Percentiles rank a stretch among this genome's conserved stretches.
phyloP scores from a whole-genome alignment of 768 basidiomycete genomes.

The Gelatoporia subvermispora region DNA sequence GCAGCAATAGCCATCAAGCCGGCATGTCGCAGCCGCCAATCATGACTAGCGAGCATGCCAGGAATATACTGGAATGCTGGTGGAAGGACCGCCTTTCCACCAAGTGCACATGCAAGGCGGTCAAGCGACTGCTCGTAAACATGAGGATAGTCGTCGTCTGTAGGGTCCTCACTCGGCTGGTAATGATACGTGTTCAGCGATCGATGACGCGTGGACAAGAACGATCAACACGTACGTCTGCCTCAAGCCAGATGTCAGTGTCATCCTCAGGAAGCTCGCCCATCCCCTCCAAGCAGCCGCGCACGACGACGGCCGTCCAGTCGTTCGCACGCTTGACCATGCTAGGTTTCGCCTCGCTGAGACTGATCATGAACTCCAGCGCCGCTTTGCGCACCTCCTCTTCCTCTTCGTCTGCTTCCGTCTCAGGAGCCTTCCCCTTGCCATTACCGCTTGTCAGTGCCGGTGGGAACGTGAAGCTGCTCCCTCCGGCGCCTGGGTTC shows the following conservation, averaged over 20 bases:
- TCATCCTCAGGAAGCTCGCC: constrained; percentile 66
- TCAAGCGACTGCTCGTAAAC: constrained; percentile 83
- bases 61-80: constrained; percentile 81
- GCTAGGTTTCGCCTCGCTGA: constrained; percentile 68
- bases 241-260: constrained; percentile 59
- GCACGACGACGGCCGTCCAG: constrained; percentile 66
- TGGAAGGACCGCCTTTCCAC: constrained; percentile 70
- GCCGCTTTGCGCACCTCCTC: constrained; percentile 68
- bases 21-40: constrained; percentile 84
- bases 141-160: constrained; percentile 63
- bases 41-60: constrained; percentile 72
- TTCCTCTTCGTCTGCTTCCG: constrained; percentile 56
- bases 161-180: constrained; percentile 62
- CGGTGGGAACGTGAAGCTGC: constrained; percentile 38
- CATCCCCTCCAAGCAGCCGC: constrained; percentile 80
- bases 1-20: constrained; percentile 85
- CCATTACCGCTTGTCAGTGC: constrained; percentile 13
- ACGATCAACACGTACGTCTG: constrained; percentile 54
- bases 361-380: constrained; percentile 76
- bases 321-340: constrained; percentile 67
- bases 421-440: constrained; percentile 32
- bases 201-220: not conserved
- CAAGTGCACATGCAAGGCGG: constrained; percentile 73
- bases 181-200: not conserved
- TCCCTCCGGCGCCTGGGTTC: constrained; percentile 29